phyloP scores from a whole-genome alignment of 768 basidiomycete genomes.

The Boletus tomentosulus region DNA sequence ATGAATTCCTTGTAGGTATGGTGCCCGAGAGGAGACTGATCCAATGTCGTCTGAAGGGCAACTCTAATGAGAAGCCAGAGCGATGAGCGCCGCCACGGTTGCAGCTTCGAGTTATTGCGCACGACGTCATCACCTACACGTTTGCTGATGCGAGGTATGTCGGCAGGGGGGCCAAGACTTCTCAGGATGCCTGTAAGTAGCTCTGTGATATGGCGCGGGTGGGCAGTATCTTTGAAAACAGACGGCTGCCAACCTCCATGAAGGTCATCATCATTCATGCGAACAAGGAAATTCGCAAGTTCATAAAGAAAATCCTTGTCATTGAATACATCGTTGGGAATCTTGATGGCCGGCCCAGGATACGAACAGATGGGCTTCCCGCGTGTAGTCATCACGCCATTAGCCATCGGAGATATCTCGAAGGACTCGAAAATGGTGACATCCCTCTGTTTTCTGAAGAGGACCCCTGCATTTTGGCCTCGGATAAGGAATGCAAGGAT shows the following conservation, averaged over 20 bases:
- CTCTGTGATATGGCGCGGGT: constrained; percentile 41
- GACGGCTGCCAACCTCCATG: neutral
- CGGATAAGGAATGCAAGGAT: constrained; percentile 35
- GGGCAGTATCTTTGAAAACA: neutral
- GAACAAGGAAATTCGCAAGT: constrained; percentile 36
- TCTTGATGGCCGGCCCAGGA: constrained; percentile 40
- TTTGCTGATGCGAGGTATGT: neutral
- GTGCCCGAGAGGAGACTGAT: constrained; percentile 1
- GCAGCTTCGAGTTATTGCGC: constrained; percentile 1
- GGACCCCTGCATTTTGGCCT: constrained; percentile 45
- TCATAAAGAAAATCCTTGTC: constrained; percentile 31
- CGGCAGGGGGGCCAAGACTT: constrained; percentile 23
- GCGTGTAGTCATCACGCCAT: constrained; percentile 29
- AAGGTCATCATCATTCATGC: constrained; percentile 24
- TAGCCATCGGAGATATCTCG: constrained; percentile 37
- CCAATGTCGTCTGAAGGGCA: constrained; percentile 29
- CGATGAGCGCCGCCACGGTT: constrained; percentile 35
- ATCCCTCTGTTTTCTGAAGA: constrained; percentile 29
- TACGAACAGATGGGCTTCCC: constrained; percentile 43
- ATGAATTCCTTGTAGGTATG: constrained; percentile 48
- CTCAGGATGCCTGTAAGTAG: constrained; percentile 44
- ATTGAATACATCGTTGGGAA: constrained; percentile 17
- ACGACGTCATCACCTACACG: neutral
- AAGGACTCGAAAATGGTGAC: constrained; percentile 25
- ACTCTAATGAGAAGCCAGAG: constrained; percentile 28